Conservation (phyloP, 345 rosid species). For the Eucalyptus grandis region DNA sequence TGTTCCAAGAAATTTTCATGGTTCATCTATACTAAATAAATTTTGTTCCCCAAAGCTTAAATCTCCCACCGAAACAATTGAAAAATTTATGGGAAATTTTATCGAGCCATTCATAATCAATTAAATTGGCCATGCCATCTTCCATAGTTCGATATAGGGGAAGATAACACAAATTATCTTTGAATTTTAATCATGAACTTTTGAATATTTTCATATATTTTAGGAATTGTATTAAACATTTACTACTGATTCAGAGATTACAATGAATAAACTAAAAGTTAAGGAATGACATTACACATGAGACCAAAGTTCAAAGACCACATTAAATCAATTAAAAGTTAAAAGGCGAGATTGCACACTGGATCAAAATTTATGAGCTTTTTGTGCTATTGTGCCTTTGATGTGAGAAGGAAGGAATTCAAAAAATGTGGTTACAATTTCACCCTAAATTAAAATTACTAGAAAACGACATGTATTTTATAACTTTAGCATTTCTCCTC, state of each 20-base stretch:
- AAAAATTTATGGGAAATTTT: background rate
- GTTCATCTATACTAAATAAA: background rate
- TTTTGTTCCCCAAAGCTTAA: background rate
- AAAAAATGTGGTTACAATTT: background rate
- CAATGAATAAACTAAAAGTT: too few species aligned
- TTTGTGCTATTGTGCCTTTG: too few species aligned
- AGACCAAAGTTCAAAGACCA: too few species aligned
- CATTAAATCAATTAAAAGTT: too few species aligned
- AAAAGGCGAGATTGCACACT: too few species aligned
- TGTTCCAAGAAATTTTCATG: background rate
- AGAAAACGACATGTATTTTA: background rate
- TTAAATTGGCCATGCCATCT: background rate
- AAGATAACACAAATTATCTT: too few species aligned
- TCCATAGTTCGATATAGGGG: background rate
- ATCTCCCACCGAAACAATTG: background rate
- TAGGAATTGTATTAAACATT: too few species aligned
- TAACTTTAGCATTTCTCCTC: background rate
- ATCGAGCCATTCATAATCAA: background rate
- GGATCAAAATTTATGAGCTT: too few species aligned
- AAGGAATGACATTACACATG: too few species aligned
- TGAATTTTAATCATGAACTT: too few species aligned
- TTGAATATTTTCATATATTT: too few species aligned
- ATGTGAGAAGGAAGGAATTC: background rate
- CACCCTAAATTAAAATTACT: background rate
- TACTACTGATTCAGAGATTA: too few species aligned